phyloP scores from a whole-genome alignment of 768 basidiomycete genomes.

The Kwoniella europaea region DNA sequence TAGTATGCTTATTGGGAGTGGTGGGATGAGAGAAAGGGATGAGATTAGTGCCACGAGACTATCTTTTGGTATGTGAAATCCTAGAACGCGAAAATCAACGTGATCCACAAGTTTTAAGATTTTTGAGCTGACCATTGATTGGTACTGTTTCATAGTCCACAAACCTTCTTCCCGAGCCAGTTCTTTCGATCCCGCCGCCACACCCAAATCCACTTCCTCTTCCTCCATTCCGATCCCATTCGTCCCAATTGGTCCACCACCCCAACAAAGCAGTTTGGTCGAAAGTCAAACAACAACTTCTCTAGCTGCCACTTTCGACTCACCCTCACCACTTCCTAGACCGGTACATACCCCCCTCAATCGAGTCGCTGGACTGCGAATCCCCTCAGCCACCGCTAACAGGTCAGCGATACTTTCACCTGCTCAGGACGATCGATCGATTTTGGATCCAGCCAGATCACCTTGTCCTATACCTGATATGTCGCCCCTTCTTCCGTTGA shows the following conservation, averaged over 20 bases:
- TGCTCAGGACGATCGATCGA: constrained; percentile 32
- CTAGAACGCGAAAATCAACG: neutral
- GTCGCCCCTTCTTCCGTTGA: constrained; percentile 6
- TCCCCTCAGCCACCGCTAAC: constrained; percentile 3
- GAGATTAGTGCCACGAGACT: neutral
- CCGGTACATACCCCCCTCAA: constrained; percentile 11
- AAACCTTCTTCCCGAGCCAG: constrained; percentile 15
- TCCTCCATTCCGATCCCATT: constrained; percentile 11
- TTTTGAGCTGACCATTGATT: neutral
- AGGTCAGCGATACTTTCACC: constrained; percentile 22
- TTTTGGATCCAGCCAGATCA: constrained; percentile 32
- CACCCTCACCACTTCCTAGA: constrained; percentile 15
- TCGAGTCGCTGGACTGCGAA: neutral
- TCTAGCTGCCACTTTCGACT: constrained; percentile 18
- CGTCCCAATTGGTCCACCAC: constrained; percentile 5
- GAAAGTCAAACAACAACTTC: constrained; percentile 11
- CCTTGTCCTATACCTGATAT: constrained; percentile 21
- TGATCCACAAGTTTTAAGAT: neutral
- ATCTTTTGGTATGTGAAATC: constrained; percentile 5
- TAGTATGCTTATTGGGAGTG: neutral
- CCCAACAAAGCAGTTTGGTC: neutral
- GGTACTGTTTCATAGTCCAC: neutral
- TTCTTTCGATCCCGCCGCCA: constrained; percentile 20
- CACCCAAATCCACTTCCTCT: constrained; percentile 15
- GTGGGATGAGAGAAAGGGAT: neutral